Evolutionary conservation across 1,284 basidiomycete genomes (phyloP).

Genomic region (Phenoliferia sp.): DNA sequence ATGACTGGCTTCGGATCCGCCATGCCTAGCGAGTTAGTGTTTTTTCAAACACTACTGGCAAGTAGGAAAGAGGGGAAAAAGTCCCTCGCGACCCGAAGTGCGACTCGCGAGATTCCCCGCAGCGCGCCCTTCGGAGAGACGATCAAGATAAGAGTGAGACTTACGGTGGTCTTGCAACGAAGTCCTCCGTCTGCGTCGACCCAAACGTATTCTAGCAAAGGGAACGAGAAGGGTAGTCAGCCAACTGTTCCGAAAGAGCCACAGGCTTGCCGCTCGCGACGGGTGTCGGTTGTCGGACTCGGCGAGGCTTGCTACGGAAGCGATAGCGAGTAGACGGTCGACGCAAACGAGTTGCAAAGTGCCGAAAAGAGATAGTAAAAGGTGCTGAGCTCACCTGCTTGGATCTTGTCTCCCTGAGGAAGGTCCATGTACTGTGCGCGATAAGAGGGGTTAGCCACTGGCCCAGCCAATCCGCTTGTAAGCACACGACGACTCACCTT

Average conservation of each 20-base stretch:
- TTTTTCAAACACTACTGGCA: not conserved
- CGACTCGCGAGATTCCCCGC: not conserved
- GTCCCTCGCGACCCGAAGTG: not conserved
- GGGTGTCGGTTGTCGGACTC: not conserved
- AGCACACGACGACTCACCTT: not conserved
- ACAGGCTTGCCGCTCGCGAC: not conserved
- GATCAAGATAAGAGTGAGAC: constrained; percentile 8
- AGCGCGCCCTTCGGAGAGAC: not conserved
- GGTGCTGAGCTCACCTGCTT: constrained; percentile 52
- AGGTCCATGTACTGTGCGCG: constrained; percentile 32
- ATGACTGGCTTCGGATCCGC: no score
- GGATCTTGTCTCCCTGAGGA: constrained; percentile 69
- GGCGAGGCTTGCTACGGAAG: not conserved
- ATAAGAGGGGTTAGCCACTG: not conserved
- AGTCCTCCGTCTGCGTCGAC: constrained; percentile 87
- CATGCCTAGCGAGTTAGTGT: not conserved
- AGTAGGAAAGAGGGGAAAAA: not conserved
- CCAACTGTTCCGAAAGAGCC: not conserved
- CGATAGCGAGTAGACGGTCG: not conserved
- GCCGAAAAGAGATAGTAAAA: constrained; percentile 1
- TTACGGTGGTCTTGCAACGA: constrained; percentile 80
- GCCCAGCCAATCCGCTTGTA: not conserved
- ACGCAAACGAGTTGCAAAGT: constrained; percentile 12
- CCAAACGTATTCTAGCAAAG: constrained; percentile 62
- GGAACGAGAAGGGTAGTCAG: constrained; percentile 25